A percentile compares a stretch with the other conserved stretches of the same genome.
phyloP scores from a whole-genome alignment of 176 grass and related monocot genomes.

The Musa itinerans region DNA sequence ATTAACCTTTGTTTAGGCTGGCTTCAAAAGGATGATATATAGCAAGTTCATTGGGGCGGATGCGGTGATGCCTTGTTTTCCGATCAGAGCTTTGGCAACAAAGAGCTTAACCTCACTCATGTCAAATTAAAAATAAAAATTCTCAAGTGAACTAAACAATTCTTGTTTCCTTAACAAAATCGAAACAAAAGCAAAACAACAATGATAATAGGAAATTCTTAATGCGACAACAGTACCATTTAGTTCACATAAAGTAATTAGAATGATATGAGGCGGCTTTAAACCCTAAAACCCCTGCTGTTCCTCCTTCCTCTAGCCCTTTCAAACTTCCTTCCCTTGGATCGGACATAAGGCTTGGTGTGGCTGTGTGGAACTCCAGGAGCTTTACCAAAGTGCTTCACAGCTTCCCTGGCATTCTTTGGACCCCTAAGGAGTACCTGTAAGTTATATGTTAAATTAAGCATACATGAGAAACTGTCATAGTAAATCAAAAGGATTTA shows the following conservation, averaged over 20 bases:
- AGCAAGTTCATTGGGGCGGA: no score
- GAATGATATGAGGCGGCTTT: neutral
- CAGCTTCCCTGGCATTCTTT: conserved; percentile 26
- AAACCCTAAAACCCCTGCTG: conserved; percentile 26
- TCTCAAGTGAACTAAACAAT: no score
- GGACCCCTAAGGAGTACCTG: conserved; percentile 22
- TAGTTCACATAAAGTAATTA: neutral
- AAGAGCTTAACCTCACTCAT: no score
- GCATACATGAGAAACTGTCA: neutral
- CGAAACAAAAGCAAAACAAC: no score
- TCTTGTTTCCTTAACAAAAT: no score
- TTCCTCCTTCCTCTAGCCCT: conserved; percentile 24
- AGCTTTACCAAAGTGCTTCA: conserved; percentile 23
- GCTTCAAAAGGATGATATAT: no score
- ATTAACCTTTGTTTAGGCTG: no score
- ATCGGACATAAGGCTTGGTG: conserved; percentile 17
- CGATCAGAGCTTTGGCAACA: no score
- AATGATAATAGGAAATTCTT: neutral
- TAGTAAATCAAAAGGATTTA: neutral
- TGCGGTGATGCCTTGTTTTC: no score
- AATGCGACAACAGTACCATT: neutral
- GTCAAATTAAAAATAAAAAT: no score
- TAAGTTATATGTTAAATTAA: neutral
- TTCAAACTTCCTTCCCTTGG: conserved; percentile 25
- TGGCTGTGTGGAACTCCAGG: conserved; percentile 24